phyloP scores from a whole-genome alignment of 495 filamentous ascomycete species.

The Clavariopsis aquatica region DNA sequence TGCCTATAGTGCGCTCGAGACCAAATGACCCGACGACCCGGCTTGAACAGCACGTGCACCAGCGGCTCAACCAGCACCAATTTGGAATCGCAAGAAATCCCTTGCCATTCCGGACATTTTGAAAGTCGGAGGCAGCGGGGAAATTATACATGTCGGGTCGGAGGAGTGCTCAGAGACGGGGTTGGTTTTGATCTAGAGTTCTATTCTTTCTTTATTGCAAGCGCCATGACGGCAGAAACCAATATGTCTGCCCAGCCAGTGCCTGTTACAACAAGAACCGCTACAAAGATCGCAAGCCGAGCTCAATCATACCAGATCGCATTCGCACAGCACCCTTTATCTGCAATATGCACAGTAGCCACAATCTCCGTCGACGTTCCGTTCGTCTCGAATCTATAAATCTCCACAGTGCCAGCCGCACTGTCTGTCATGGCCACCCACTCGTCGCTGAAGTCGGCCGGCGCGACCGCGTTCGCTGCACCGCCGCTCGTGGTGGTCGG shows the following conservation, averaged over 20 bases:
- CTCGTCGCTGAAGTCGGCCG: constrained; percentile 1
- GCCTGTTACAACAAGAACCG: too few relatives aligned
- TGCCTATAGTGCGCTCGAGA: neutral
- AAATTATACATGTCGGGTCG: too few relatives aligned
- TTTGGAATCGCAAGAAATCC: neutral
- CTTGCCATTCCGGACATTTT: too few relatives aligned
- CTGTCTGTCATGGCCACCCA: constrained; percentile 9
- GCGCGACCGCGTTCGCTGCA: constrained; percentile 8
- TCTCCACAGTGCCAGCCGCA: neutral
- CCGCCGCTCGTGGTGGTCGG: constrained; percentile 9
- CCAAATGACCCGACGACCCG: neutral
- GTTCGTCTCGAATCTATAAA: neutral
- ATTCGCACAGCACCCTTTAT: constrained; percentile 5
- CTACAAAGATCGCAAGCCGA: too few relatives aligned
- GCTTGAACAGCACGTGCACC: neutral
- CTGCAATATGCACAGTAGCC: neutral
- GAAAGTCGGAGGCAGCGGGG: too few relatives aligned
- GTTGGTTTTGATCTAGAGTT: too few relatives aligned
- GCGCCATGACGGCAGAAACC: too few relatives aligned
- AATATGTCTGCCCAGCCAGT: too few relatives aligned
- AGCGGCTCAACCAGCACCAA: neutral
- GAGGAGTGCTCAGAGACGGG: too few relatives aligned
- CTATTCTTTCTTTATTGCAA: too few relatives aligned
- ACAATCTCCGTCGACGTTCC: neutral
- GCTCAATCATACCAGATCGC: constrained; percentile 1